phyloP scores from a whole-genome alignment of 176 grass and related monocot genomes.

The Oryza coarctata region DNA sequence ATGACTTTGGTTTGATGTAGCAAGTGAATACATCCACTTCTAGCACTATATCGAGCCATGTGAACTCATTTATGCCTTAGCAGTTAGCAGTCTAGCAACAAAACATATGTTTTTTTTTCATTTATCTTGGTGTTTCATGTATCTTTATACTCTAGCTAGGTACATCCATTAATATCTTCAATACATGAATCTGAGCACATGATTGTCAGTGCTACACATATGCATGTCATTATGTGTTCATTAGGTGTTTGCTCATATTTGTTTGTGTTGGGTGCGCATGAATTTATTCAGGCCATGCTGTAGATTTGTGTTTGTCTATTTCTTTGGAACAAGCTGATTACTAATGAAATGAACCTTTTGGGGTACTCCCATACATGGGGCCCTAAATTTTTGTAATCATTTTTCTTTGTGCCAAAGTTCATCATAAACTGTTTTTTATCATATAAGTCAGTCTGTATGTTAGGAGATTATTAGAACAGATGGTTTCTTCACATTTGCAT shows the following conservation, averaged over 20 bases:
- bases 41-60: neutral
- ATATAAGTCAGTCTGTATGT: neutral
- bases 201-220: constrained; percentile 23
- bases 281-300: constrained; percentile 5
- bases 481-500: neutral
- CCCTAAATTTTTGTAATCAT: neutral
- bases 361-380: neutral
- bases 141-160: neutral
- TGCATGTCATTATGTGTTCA: neutral
- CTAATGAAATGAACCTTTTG: constrained; percentile 15
- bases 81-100: neutral
- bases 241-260: neutral
- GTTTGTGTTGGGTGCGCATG: neutral
- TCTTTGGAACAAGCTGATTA: neutral
- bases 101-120: neutral
- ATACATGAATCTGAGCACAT: neutral
- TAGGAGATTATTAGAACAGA: neutral
- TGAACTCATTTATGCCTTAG: neutral
- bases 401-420: neutral
- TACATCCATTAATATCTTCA: neutral
- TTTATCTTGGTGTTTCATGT: neutral
- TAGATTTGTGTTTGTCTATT: neutral
- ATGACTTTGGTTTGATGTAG: neutral
- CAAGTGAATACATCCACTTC: neutral
- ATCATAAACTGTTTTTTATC: neutral